Conservation (phyloP, 192 early-diverging fungal species). For the Umbelopsis ramanniana region DNA sequence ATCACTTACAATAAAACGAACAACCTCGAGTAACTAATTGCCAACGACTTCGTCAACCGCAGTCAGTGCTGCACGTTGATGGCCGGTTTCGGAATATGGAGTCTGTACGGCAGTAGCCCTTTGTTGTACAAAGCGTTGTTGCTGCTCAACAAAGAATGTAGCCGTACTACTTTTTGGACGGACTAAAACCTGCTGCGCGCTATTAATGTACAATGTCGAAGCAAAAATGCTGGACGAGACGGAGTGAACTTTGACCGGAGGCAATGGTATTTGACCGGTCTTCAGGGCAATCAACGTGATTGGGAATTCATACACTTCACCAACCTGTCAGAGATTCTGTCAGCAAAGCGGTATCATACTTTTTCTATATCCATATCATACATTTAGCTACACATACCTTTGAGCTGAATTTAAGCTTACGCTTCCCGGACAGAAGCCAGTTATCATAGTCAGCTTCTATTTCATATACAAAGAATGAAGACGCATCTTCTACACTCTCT, state of each 20-base stretch:
- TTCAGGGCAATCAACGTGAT: constrained; percentile 61
- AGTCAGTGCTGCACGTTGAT: not conserved
- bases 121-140: constrained; percentile 46
- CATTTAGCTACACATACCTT: constrained; percentile 47
- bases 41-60: not conserved
- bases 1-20: not conserved
- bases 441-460: constrained; percentile 68
- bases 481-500: constrained; percentile 2
- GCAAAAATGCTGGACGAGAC: constrained; percentile 46
- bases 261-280: constrained; percentile 60
- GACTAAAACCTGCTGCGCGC: constrained; percentile 61
- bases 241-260: constrained; percentile 49
- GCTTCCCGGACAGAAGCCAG: constrained; percentile 70
- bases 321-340: constrained; percentile 39
- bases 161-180: constrained; percentile 59
- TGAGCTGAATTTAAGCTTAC: constrained; percentile 56
- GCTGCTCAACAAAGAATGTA: constrained; percentile 65
- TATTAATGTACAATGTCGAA: constrained; percentile 59
- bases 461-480: constrained; percentile 59
- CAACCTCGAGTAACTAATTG: not conserved
- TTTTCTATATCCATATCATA: not conserved
- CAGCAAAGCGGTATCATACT: not conserved
- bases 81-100: not conserved
- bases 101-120: not conserved
- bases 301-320: constrained; percentile 49